These are phyloP conservation scores for Ambrosia artemisiifolia DNA, from an alignment of 129 eudicot species.

Conservation along the genomic window DNA sequence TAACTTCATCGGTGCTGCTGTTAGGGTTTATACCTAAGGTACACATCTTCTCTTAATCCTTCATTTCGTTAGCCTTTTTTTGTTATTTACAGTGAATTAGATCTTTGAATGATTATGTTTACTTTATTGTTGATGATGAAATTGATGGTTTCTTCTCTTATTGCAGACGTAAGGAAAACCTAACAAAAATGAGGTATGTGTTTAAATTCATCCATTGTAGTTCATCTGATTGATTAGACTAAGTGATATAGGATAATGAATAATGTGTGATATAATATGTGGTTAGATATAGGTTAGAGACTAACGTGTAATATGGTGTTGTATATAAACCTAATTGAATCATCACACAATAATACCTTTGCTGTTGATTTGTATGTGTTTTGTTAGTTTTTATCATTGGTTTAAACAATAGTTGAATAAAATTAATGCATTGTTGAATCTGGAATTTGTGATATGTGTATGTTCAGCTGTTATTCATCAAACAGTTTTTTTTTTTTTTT, in stretches of 20 bases:
- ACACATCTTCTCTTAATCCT: not conserved
- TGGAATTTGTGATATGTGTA: too few species aligned
- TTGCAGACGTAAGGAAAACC: conserved; percentile 17
- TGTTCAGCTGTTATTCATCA: not conserved
- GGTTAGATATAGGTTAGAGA: too few species aligned
- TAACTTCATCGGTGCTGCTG: conserved; percentile 11
- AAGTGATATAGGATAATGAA: too few species aligned
- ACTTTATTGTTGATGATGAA: not conserved
- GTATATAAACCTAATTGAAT: too few species aligned
- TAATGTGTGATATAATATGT: too few species aligned
- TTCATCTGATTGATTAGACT: too few species aligned
- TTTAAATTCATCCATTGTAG: not conserved
- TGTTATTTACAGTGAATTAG: not conserved
- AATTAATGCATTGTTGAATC: not conserved
- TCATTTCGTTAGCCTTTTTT: not conserved
- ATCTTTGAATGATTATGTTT: not conserved
- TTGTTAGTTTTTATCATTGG: not conserved
- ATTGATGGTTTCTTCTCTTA: not conserved
- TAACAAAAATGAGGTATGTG: conserved; percentile 32
- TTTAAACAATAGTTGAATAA: not conserved
- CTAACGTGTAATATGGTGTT: too few species aligned
- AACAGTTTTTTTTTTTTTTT: too few species aligned
- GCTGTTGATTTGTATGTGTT: not conserved
- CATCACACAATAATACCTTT: too few species aligned
- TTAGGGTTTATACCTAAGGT: conserved; percentile 18